Conservation (phyloP, 176 grass and related monocot species). For the Carex parvula region DNA sequence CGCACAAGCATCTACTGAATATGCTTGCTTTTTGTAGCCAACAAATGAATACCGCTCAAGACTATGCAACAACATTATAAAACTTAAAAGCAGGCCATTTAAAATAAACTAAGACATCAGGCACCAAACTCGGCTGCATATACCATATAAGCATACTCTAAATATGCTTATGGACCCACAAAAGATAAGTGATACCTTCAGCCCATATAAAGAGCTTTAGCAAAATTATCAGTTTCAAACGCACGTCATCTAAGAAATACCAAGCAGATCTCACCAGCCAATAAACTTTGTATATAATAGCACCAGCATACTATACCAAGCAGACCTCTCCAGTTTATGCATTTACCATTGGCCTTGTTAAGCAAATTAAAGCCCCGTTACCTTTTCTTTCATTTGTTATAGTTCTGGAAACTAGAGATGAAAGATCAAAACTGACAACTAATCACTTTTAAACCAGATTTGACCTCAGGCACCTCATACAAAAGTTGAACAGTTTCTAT, state of each 20-base stretch:
- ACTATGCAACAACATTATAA: background rate
- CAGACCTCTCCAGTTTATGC: background rate
- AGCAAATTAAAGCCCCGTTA: background rate
- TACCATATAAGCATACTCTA: background rate
- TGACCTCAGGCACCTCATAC: background rate
- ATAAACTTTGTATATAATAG: background rate
- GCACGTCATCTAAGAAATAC: background rate
- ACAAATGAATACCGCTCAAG: background rate
- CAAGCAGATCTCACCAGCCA: background rate
- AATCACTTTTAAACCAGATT: background rate
- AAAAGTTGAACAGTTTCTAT: background rate
- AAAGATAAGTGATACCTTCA: background rate
- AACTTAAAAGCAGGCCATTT: background rate
- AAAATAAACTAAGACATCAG: background rate
- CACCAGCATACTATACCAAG: background rate
- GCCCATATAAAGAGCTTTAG: background rate
- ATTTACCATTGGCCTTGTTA: background rate
- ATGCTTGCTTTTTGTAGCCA: background rate
- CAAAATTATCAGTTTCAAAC: conserved; percentile 11
- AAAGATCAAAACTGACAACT: background rate
- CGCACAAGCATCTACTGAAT: background rate
- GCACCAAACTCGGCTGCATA: background rate
- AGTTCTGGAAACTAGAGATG: background rate
- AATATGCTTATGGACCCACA: conserved; percentile 5
- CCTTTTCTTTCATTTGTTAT: background rate